These are phyloP conservation scores for Juglanconis juglandina DNA, from an alignment of 2,329 filamentous ascomycete genomes.

Conservation along the genomic window DNA sequence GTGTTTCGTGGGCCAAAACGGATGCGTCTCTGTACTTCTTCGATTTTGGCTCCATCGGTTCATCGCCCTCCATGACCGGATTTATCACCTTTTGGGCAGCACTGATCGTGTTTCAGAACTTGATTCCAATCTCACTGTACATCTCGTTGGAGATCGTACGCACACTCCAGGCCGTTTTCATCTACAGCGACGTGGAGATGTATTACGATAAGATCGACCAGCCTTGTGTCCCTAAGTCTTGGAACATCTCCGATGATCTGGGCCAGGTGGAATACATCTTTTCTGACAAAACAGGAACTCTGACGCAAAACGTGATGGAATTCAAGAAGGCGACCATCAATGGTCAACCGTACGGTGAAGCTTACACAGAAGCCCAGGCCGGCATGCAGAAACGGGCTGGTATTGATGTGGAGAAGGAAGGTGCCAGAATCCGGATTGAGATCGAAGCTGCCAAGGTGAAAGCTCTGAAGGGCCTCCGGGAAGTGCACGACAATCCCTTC, in stretches of 20 bases:
- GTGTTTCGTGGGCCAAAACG: slow-evolving; percentile 71
- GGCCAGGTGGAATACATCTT: slow-evolving; percentile 99
- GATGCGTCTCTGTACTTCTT: slow-evolving; percentile 77
- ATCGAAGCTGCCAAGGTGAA: slow-evolving; percentile 73
- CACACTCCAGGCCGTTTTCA: slow-evolving; percentile 91
- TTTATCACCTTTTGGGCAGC: slow-evolving; percentile 97
- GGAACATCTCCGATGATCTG: slow-evolving; percentile 98
- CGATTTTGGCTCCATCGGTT: slow-evolving; percentile 80
- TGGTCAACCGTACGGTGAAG: slow-evolving; percentile 92
- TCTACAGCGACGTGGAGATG: slow-evolving; percentile 94
- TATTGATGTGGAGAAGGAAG: slow-evolving; percentile 79
- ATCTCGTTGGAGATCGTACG: slow-evolving; percentile 96
- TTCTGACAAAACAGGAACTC: slow-evolving; percentile 86
- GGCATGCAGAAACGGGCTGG: slow-evolving; percentile 93
- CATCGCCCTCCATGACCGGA: slow-evolving; percentile 71
- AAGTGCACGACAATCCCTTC: slow-evolving; percentile 84
- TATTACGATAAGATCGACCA: slow-evolving; percentile 94
- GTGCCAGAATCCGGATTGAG: slow-evolving; percentile 66
- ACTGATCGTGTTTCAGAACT: slow-evolving; percentile 93
- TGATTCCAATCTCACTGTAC: slow-evolving; percentile 97
- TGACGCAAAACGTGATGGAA: slow-evolving; percentile 95
- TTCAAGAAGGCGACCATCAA: slow-evolving; percentile 99
- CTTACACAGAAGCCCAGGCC: slow-evolving; percentile 93
- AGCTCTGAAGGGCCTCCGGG: slow-evolving; percentile 70
- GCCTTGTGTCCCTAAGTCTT: slow-evolving; percentile 93